Conservation (phyloP, 1,284 basidiomycete genomes). For the Mycena citricolor region DNA sequence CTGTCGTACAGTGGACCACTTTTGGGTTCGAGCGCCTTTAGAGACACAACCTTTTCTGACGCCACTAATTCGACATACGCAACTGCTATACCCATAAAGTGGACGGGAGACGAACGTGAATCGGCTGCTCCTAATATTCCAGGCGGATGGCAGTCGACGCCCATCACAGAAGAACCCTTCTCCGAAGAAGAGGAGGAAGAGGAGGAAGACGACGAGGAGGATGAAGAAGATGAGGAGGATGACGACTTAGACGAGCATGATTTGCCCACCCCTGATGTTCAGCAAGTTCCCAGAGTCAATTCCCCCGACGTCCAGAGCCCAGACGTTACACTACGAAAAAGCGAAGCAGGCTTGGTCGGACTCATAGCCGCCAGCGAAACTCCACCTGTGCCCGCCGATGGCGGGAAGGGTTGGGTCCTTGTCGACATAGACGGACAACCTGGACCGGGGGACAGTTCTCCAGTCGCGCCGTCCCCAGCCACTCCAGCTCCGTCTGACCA, state of each 20-base stretch:
- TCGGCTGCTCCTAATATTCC: slow-evolving; percentile 37
- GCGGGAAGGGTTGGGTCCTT: slow-evolving; percentile 59
- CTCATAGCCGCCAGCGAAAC: slow-evolving; percentile 25
- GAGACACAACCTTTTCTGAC: slow-evolving; percentile 55
- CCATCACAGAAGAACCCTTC: slow-evolving; percentile 40
- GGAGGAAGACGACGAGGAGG: neutral
- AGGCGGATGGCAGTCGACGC: slow-evolving; percentile 45
- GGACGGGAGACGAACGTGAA: slow-evolving; percentile 43
- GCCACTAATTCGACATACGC: slow-evolving; percentile 44
- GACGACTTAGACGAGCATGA: too few species aligned
- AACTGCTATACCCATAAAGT: slow-evolving; percentile 52
- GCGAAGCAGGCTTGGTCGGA: slow-evolving; percentile 53
- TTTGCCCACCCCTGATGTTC: slow-evolving; percentile 31
- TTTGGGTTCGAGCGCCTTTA: slow-evolving; percentile 47
- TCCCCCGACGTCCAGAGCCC: slow-evolving; percentile 47
- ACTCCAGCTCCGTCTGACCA: slow-evolving; percentile 15
- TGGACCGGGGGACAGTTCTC: neutral
- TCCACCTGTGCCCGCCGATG: slow-evolving; percentile 15
- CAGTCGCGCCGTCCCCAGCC: slow-evolving; percentile 11
- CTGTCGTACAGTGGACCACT: too few species aligned
- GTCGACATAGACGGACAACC: slow-evolving; percentile 59
- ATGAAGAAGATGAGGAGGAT: neutral
- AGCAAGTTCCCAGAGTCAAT: slow-evolving; percentile 47
- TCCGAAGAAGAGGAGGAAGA: slow-evolving; percentile 24
- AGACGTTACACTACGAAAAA: slow-evolving; percentile 44